Percentiles rank a stretch among this genome's conserved stretches.
phyloP scores from a whole-genome alignment of 441 rosid genomes.

The Corymbia citriodora region DNA sequence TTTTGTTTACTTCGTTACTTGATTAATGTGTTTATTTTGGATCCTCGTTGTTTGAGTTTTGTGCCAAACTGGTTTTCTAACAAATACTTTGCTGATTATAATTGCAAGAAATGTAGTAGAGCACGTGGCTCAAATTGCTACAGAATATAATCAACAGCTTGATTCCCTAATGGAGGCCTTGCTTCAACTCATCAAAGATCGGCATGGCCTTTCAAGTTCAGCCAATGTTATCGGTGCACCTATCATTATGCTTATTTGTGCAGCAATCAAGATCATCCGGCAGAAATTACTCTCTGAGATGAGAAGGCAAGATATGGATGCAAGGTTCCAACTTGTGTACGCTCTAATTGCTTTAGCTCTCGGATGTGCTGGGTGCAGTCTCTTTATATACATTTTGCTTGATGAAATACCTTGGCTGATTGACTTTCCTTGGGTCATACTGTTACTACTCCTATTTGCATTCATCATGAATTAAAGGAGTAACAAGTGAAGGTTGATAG shows the following conservation, averaged over 20 bases:
- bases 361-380: accelerated
- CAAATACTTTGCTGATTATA: neutral
- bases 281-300: neutral
- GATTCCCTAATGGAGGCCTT: neutral
- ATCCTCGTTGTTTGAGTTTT: neutral
- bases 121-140: neutral
- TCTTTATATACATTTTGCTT: neutral
- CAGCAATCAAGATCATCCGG: neutral
- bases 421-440: neutral
- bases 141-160: neutral
- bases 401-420: neutral
- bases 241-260: neutral
- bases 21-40: neutral
- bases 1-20: neutral
- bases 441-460: neutral
- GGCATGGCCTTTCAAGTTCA: neutral
- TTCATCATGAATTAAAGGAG: neutral
- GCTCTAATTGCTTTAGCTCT: neutral
- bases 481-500: neutral
- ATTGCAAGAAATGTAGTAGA: neutral
- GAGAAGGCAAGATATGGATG: neutral
- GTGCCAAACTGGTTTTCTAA: neutral
- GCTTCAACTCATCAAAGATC: neutral
- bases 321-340: neutral
- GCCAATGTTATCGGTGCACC: neutral